Conservation (phyloP, 2,329 filamentous ascomycete genomes). For the Alternaria hordeiaustralica region DNA sequence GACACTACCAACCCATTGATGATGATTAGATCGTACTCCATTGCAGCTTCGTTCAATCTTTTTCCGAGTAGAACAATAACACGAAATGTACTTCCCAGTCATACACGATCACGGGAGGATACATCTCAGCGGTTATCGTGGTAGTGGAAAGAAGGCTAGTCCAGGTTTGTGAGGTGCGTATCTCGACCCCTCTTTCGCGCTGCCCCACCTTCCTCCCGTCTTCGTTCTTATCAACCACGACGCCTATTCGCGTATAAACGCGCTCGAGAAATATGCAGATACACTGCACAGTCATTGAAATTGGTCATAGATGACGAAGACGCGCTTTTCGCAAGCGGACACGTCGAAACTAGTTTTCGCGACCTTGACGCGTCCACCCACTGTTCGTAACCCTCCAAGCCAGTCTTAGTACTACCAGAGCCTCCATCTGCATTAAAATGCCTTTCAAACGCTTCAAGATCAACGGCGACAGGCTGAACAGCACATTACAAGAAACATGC, state of each 20-base stretch:
- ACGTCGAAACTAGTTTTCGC: background rate
- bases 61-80: background rate
- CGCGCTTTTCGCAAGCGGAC: slow-evolving; percentile 15
- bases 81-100: background rate
- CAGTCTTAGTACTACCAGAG: background rate
- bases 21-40: slow-evolving; percentile 49
- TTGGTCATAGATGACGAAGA: slow-evolving; percentile 13
- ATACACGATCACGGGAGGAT: background rate
- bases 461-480: slow-evolving; percentile 32
- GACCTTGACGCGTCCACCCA: background rate
- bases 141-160: slow-evolving; percentile 18
- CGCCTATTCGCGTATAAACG: slow-evolving; percentile 7
- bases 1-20: slow-evolving; percentile 54
- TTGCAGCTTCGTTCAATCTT: slow-evolving; percentile 11
- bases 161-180: slow-evolving; percentile 25
- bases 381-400: background rate
- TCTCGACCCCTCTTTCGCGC: slow-evolving; percentile 34
- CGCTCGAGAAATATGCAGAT: background rate
- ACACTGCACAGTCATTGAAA: slow-evolving; percentile 21
- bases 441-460: slow-evolving; percentile 14
- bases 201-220: slow-evolving; percentile 13
- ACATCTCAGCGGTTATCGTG: slow-evolving; percentile 8
- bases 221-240: slow-evolving; percentile 26
- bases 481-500: slow-evolving; percentile 35
- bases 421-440: background rate